A percentile compares a stretch with the other conserved stretches of the same genome.
Evolutionary conservation across 352 stramenopile species (phyloP).

Genomic region (Thraustotheca clavata): DNA sequence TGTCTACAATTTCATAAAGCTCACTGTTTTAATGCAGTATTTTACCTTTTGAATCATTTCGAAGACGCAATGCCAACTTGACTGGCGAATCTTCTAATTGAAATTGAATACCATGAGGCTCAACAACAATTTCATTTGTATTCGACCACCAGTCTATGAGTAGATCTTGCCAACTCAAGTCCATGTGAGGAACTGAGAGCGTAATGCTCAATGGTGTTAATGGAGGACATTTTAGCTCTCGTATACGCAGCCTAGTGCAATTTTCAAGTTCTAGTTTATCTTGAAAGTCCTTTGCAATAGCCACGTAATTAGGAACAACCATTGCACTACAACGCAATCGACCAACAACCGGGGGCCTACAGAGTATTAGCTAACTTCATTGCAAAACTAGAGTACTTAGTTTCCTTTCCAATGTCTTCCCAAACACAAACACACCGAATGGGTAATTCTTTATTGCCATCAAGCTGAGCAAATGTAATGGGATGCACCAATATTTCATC

Average conservation of each 20-base stretch:
- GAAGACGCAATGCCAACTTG: neutral
- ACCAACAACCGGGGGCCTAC: neutral
- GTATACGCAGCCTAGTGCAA: neutral
- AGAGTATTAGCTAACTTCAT: neutral
- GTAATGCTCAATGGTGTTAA: neutral
- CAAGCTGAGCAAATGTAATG: constrained; percentile 44
- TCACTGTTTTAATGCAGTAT: neutral
- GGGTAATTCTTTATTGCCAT: constrained; percentile 31
- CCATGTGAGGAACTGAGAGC: neutral
- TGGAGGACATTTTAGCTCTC: constrained; percentile 1
- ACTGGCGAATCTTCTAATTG: neutral
- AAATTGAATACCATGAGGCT: neutral
- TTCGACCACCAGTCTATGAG: constrained; percentile 1
- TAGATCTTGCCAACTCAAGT: neutral
- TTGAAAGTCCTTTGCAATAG: neutral
- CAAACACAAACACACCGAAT: neutral
- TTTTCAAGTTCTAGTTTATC: neutral
- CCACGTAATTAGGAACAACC: constrained; percentile 4
- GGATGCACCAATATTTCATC: constrained; percentile 68
- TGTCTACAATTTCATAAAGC: neutral
- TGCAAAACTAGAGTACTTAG: neutral
- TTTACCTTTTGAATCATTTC: neutral
- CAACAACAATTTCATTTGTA: neutral
- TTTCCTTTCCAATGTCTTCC: neutral
- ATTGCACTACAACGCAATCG: neutral